phyloP scores from a whole-genome alignment of 768 basidiomycete genomes.

The Astraeus odoratus region DNA sequence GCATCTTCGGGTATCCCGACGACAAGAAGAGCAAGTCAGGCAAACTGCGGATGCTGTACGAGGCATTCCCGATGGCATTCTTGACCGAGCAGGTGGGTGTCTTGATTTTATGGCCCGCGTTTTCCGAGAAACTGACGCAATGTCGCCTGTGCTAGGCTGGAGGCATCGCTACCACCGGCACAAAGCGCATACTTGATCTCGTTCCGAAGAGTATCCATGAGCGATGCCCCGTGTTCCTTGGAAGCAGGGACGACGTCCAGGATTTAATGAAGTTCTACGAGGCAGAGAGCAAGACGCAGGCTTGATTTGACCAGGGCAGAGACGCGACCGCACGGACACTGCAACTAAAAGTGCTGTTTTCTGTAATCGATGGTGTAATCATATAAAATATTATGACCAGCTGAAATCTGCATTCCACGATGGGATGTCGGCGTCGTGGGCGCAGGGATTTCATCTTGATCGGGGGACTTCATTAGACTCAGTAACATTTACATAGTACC shows the following conservation, averaged over 20 bases:
- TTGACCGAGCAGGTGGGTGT: constrained; percentile 78
- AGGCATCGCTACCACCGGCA: constrained; percentile 93
- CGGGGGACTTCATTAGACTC: too few species aligned
- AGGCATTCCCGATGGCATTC: constrained; percentile 98
- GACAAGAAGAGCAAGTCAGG: constrained; percentile 98
- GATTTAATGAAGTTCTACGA: constrained; percentile 87
- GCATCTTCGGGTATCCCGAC: constrained; percentile 96
- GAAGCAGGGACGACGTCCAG: constrained; percentile 86
- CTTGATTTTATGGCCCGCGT: not conserved
- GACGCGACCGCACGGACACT: too few species aligned
- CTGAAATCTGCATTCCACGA: not conserved
- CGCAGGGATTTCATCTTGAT: too few species aligned
- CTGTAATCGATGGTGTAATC: constrained; percentile 7
- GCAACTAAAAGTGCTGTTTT: too few species aligned
- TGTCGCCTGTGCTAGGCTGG: constrained; percentile 58
- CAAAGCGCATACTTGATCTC: constrained; percentile 88
- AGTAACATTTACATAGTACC: too few species aligned
- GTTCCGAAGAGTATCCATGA: constrained; percentile 84
- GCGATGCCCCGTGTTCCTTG: constrained; percentile 88
- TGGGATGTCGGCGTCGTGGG: too few species aligned
- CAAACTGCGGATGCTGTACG: constrained; percentile 91
- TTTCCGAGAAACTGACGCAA: not conserved
- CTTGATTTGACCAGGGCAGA: too few species aligned
- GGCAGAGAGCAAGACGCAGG: constrained; percentile 15
- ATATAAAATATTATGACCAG: not conserved